Conservation (phyloP, 345 rosid species). For the rapeseed (Brassica napus) region Da-Ae NC_063448.1:55272001-55272500, state of each 20-base stretch:
- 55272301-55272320: neutral
- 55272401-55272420: slow-evolving; percentile 11
- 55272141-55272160: neutral
- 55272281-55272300: neutral
- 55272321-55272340: slow-evolving; percentile 12
- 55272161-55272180: neutral
- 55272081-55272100: neutral
- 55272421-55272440: slow-evolving; percentile 13
- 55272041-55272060: no score
- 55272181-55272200: neutral
- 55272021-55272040: neutral
- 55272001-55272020: neutral
- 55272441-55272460: slow-evolving; percentile 12
- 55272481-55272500: slow-evolving; percentile 16
- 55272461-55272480: slow-evolving; percentile 7
- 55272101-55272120: neutral
- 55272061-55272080: neutral
- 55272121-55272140: neutral
- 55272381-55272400: slow-evolving; percentile 23
- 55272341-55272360: neutral
- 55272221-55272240: neutral
- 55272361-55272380: slow-evolving; percentile 2
- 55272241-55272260: neutral
- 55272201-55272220: neutral
- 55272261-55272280: neutral